These are phyloP conservation scores for Botryotinia convoluta DNA, from an alignment of 2,329 filamentous ascomycete genomes.

Conservation along the genomic window DNA sequence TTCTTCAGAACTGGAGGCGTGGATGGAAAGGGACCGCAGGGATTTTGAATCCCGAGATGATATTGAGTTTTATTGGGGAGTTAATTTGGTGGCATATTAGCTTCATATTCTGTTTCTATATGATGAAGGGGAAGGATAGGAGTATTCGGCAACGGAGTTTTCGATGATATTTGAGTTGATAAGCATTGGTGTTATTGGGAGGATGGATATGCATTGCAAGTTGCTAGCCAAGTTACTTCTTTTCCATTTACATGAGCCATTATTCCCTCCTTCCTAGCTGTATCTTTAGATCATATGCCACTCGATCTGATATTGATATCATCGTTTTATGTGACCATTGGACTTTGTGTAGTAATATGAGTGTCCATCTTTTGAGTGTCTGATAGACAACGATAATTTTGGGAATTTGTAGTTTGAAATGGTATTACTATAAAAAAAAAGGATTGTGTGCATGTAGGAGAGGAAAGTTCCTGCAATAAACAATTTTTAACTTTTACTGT, in stretches of 20 bases:
- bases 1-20: conserved; percentile 51
- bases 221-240: not conserved
- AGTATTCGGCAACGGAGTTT: conserved; percentile 2
- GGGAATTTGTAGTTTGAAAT: not conserved
- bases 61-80: not conserved
- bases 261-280: conserved; percentile 1
- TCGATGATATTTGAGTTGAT: conserved; percentile 9
- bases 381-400: not conserved
- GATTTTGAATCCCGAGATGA: conserved; percentile 27
- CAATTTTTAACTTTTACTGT: not conserved
- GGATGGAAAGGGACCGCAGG: conserved; percentile 41
- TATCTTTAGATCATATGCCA: conserved; percentile 11
- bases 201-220: conserved; percentile 11
- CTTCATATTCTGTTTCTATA: not conserved
- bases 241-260: not conserved
- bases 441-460: not conserved
- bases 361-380: not conserved
- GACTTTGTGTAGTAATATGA: not conserved
- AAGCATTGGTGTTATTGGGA: conserved; percentile 17
- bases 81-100: not conserved
- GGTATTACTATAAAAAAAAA: not conserved
- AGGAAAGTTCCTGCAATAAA: not conserved
- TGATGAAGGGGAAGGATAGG: not conserved
- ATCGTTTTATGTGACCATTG: not conserved
- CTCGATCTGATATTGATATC: conserved; percentile 2